Percentiles rank a stretch among this genome's conserved stretches.
These are phyloP conservation scores for Fusarium kyushuense DNA, from an alignment of 2,329 filamentous ascomycete species.

Conservation along the genomic window DNA sequence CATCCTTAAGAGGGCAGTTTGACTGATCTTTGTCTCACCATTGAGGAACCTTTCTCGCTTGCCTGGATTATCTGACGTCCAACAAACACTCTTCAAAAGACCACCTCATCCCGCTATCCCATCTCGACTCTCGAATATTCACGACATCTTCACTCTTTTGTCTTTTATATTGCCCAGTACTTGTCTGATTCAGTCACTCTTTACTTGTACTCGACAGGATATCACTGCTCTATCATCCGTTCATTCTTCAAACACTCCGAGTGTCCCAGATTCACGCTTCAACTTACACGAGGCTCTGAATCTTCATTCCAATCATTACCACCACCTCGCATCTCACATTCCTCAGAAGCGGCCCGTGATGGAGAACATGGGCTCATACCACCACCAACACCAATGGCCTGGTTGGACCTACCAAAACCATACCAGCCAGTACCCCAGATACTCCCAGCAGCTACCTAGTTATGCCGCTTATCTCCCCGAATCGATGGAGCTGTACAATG, in stretches of 20 bases:
- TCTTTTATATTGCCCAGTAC: conserved; percentile 28
- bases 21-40: conserved; percentile 52
- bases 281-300: conserved; percentile 24
- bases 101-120: conserved; percentile 41
- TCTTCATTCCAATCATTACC: conserved; percentile 39
- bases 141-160: conserved; percentile 42
- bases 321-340: conserved; percentile 28
- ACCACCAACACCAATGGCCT: conserved; percentile 53
- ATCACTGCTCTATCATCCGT: conserved; percentile 31
- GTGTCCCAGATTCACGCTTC: conserved; percentile 8
- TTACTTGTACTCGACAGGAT: conserved; percentile 30
- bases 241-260: conserved; percentile 18
- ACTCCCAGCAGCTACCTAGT: conserved; percentile 51
- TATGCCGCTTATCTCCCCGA: conserved; percentile 55
- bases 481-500: conserved; percentile 55
- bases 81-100: conserved; percentile 47
- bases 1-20: conserved; percentile 51
- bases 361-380: conserved; percentile 53
- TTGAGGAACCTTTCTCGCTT: conserved; percentile 51
- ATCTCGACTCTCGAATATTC: conserved; percentile 16
- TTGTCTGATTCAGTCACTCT: conserved; percentile 41
- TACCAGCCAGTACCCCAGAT: conserved; percentile 49
- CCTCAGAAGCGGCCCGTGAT: conserved; percentile 31
- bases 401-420: conserved; percentile 52
- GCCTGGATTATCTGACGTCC: conserved; percentile 39